Conservation (phyloP, 257 asterid genomes). For the Parsonsia alboflavescens region DNA sequence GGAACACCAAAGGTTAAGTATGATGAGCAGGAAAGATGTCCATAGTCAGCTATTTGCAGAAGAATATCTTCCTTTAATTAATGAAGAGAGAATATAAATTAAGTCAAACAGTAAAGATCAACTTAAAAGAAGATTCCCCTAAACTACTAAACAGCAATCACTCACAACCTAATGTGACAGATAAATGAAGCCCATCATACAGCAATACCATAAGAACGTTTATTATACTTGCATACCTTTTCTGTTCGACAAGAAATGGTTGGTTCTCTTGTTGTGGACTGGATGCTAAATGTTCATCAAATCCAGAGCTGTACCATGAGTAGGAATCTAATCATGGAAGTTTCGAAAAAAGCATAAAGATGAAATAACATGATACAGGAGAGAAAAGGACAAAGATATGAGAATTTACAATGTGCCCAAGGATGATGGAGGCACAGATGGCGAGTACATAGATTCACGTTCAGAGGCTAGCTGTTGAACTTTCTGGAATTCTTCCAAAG, state of each 20-base stretch:
- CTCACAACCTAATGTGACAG: background rate
- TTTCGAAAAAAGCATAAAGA: background rate
- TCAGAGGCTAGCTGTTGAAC: constrained; percentile 22
- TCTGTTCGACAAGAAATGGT: constrained; percentile 19
- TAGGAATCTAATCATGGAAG: background rate
- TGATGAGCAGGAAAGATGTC: background rate
- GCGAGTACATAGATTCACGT: constrained; percentile 13
- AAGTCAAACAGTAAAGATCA: background rate
- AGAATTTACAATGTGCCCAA: background rate
- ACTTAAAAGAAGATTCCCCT: background rate
- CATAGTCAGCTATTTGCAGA: background rate
- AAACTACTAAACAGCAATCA: background rate
- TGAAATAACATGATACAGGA: too few species aligned
- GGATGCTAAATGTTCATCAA: constrained; percentile 14
- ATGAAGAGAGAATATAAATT: background rate
- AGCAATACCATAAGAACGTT: background rate
- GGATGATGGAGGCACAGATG: constrained; percentile 13
- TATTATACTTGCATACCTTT: constrained; percentile 10
- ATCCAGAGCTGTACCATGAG: constrained; percentile 10
- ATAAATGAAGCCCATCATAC: background rate
- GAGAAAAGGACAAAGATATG: background rate
- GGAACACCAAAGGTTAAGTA: background rate
- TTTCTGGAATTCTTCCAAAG: constrained; percentile 23
- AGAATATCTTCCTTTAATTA: background rate
- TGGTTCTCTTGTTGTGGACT: constrained; percentile 14